Base-by-base conservation (phyloP, 345 rosid species). In the Arabidopsis thaliana region DNA sequence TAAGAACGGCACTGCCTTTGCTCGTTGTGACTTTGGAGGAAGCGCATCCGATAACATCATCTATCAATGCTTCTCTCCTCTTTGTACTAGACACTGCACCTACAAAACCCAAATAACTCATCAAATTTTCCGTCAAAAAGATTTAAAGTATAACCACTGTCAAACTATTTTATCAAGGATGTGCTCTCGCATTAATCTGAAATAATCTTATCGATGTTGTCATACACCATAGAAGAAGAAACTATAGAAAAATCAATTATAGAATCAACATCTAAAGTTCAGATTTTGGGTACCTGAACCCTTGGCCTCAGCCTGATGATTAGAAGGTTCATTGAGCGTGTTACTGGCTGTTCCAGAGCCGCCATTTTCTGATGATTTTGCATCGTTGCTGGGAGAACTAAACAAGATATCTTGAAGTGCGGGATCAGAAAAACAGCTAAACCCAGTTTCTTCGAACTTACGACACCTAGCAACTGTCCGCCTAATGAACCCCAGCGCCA, bases 331-430 rank as follows among this genome's bases (percentile, higher is more conserved):
- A 63, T 87, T 89, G 77, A 79, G 84, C 1, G 92, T 90, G 82
- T 90, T 95, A 80, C 99, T 92, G 24, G 94, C 97, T 50, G 97
- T 92, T 75, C 97, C 96, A 25, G 99, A 95, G 79, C 97, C 99
- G 46, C 94, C 92, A 81, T 91, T 82, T 55, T 93, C 98, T 10
- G 78, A 74, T 75, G 97, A 92, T 77, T 95, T 95, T 55, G 96
- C 86, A 69, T 89, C 93, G 50, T 79, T 89, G 81, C 87, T 83
- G 49, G 89, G 85, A 4, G 85, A 81, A 32, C 91, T 77, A 73
- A 91, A 89, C 84, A 94, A 71, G 71, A 84, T 79, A 72, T 89
- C 93, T 78, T 86, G 93, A 59, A 90, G 79, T 8, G 86, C 83
- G 14, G 96, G 86, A 66, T 92, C 97, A 24, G 82, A 73, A 66